phyloP scores from a whole-genome alignment of 2,329 filamentous ascomycete species.

The Emergomyces orientalis region DNA sequence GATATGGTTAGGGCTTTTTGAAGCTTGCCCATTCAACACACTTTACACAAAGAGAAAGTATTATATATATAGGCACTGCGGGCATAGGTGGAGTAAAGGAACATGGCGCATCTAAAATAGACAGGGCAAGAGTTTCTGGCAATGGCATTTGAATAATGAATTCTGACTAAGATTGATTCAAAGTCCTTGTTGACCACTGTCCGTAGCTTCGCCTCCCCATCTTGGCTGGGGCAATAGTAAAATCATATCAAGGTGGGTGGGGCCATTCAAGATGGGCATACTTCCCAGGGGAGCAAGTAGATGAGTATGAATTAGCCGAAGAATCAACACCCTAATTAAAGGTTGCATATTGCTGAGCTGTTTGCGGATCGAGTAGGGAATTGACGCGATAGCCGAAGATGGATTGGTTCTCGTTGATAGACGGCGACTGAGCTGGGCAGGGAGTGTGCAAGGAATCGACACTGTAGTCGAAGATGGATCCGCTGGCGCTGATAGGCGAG shows the following conservation, averaged over 20 bases:
- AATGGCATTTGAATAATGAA: slow-evolving; percentile 4
- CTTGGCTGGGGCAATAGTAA: background rate
- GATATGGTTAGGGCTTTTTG: slow-evolving; percentile 3
- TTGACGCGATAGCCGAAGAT: too few species aligned
- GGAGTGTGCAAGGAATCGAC: background rate
- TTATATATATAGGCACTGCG: background rate
- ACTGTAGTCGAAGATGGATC: background rate
- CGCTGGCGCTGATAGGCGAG: background rate
- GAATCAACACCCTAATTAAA: background rate
- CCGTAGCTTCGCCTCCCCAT: background rate
- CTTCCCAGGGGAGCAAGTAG: background rate
- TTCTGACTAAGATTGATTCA: slow-evolving; percentile 1
- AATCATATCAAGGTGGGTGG: background rate
- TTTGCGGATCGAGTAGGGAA: too few species aligned
- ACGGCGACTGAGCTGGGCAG: background rate
- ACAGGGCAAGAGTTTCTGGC: background rate
- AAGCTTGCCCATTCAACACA: background rate
- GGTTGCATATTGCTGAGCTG: too few species aligned
- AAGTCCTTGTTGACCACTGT: background rate
- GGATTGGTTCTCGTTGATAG: too few species aligned
- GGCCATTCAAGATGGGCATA: background rate
- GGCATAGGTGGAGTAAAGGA: slow-evolving; percentile 1
- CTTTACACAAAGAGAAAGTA: background rate
- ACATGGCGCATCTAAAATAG: slow-evolving; percentile 3
- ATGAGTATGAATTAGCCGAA: background rate